Percentiles rank a stretch among this genome's conserved stretches.
These are phyloP conservation scores for Porpolomopsis calyptriformis DNA, from an alignment of 768 basidiomycete genomes.

Conservation along the genomic window DNA sequence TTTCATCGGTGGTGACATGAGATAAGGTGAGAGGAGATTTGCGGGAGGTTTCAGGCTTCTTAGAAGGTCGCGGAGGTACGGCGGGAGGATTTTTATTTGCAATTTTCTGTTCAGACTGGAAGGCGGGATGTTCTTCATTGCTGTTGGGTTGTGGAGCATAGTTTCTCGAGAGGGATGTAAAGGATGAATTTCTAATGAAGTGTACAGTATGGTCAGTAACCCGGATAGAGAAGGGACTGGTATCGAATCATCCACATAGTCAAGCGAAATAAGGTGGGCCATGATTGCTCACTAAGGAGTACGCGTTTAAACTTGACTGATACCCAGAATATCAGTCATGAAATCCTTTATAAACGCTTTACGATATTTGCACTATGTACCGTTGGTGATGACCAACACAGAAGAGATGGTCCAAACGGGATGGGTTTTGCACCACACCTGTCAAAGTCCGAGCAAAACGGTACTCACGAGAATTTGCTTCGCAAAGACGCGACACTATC, in stretches of 20 bases:
- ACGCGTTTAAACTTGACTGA: no score
- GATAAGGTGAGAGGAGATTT: constrained; percentile 8
- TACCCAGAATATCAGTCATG: no score
- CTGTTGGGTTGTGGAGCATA: constrained; percentile 7
- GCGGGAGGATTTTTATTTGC: background rate
- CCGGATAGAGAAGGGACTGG: no score
- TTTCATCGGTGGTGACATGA: constrained; percentile 10
- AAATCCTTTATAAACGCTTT: no score
- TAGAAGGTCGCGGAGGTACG: constrained; percentile 17
- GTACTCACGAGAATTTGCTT: constrained; percentile 36
- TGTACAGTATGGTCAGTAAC: background rate
- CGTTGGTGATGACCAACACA: no score
- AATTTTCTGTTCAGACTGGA: background rate
- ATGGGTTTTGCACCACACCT: no score
- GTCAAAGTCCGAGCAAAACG: no score
- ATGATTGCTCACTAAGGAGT: background rate
- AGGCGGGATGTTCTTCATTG: constrained; percentile 9
- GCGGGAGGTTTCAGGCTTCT: constrained; percentile 9
- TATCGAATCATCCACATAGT: no score
- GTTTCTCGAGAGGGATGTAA: constrained; percentile 10
- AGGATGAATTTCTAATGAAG: constrained; percentile 1
- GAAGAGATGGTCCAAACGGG: no score
- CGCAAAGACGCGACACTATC: constrained; percentile 32
- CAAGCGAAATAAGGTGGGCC: no score
- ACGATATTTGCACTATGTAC: no score